phyloP scores from a whole-genome alignment of 306 rosid genomes.

The Trichosanthes cucumerina region DNA sequence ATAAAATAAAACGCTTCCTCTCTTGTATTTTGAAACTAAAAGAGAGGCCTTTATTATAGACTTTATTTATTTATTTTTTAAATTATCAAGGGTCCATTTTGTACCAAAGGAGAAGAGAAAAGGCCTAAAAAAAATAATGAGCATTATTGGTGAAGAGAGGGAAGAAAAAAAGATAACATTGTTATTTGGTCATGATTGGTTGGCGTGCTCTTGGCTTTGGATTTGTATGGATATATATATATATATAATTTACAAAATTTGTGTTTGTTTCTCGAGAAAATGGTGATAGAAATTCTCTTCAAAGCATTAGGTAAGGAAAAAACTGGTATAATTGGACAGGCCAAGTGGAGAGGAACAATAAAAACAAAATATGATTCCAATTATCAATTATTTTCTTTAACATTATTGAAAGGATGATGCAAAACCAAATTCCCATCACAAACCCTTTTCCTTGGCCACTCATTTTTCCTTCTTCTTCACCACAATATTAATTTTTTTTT shows the following conservation, averaged over 20 bases:
- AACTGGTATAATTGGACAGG: not conserved
- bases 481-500: not conserved
- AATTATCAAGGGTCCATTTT: not conserved
- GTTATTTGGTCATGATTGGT: not conserved
- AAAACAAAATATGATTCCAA: not conserved
- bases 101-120: not conserved
- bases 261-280: conserved; percentile 6
- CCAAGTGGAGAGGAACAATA: not conserved
- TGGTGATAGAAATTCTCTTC: too few species aligned
- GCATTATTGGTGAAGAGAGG: not conserved
- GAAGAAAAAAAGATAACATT: not conserved
- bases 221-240: not conserved
- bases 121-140: not conserved
- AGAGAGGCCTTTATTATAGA: not conserved
- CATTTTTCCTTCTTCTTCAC: not conserved
- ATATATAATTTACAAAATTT: not conserved
- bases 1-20: not conserved
- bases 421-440: not conserved
- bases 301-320: not conserved
- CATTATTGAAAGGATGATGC: conserved; percentile 9
- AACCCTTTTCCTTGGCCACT: not conserved
- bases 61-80: too few species aligned
- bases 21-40: not conserved
- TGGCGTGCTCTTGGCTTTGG: not conserved
- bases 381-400: not conserved